Evolutionary conservation across 164 flowering plant genomes (phyloP).

Genomic region (Chloranthus sessilifolius): DNA sequence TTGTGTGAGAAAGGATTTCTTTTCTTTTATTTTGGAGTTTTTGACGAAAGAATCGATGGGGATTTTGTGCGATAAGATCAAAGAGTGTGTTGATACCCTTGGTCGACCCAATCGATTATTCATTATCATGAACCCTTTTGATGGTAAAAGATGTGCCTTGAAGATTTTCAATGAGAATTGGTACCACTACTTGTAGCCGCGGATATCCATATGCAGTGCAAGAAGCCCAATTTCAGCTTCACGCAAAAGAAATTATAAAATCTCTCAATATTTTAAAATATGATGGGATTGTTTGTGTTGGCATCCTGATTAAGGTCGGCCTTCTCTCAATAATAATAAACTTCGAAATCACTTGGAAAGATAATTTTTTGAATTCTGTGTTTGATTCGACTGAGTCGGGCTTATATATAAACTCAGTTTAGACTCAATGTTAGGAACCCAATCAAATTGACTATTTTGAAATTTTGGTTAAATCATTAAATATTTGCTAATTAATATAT

Average conservation of each 20-base stretch:
- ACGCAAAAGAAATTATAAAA: slow-evolving; percentile 72
- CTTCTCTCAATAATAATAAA: background rate
- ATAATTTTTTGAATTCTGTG: too few species aligned
- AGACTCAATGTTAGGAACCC: too few species aligned
- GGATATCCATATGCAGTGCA: slow-evolving; percentile 49
- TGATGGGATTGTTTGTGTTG: slow-evolving; percentile 95
- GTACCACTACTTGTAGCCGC: slow-evolving; percentile 80
- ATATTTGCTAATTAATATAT: too few species aligned
- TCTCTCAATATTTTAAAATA: slow-evolving; percentile 62
- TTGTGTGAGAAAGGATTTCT: slow-evolving; percentile 40
- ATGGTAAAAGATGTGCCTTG: slow-evolving; percentile 70
- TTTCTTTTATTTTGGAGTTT: slow-evolving; percentile 63
- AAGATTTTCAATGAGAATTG: slow-evolving; percentile 53
- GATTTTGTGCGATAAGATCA: slow-evolving; percentile 54
- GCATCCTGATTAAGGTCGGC: slow-evolving; percentile 87
- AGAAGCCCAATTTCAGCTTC: slow-evolving; percentile 80
- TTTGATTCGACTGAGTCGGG: too few species aligned
- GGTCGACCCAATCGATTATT: slow-evolving; percentile 78
- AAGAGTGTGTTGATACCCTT: slow-evolving; percentile 44
- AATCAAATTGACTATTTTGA: too few species aligned
- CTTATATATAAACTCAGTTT: too few species aligned
- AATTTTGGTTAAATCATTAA: too few species aligned
- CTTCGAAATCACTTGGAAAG: background rate
- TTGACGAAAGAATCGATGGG: slow-evolving; percentile 31
- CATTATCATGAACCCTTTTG: slow-evolving; percentile 80